Evolutionary conservation across 1,284 basidiomycete species (phyloP).

Genomic region (Athelia sp.): DNA sequence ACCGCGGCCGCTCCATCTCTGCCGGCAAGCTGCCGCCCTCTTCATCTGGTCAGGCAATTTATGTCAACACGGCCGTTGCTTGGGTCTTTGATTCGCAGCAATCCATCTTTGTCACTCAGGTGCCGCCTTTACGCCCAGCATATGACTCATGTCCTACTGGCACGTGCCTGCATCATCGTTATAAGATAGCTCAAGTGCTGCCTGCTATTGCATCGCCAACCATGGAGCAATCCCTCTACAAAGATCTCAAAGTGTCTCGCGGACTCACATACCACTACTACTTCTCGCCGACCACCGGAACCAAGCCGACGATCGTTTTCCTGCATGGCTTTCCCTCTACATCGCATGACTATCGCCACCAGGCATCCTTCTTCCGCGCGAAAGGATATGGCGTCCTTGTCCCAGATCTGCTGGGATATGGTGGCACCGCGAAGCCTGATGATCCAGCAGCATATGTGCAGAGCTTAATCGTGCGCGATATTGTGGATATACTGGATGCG

Average conservation of each 20-base stretch:
- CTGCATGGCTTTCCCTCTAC: slow-evolving; percentile 44
- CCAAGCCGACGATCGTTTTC: slow-evolving; percentile 35
- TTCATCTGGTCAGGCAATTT: no score
- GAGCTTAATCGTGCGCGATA: slow-evolving; percentile 11
- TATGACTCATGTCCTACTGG: no score
- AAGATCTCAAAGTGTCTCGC: slow-evolving; percentile 25
- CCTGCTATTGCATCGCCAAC: no score
- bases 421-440: slow-evolving; percentile 15
- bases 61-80: no score
- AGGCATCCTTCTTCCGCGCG: slow-evolving; percentile 31
- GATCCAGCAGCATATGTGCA: slow-evolving; percentile 7
- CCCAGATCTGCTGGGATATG: slow-evolving; percentile 19
- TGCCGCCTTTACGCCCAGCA: no score
- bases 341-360: slow-evolving; percentile 39
- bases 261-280: slow-evolving; percentile 36
- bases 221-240: slow-evolving; percentile 28
- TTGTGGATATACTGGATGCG: slow-evolving; percentile 21
- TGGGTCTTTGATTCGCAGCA: no score
- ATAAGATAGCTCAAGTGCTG: no score
- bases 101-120: no score
- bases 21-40: no score
- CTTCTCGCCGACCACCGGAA: slow-evolving; percentile 15
- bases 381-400: slow-evolving; percentile 32
- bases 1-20: no score
- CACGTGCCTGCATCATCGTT: no score